Percentiles rank a stretch among this genome's conserved stretches.
Conservation (phyloP, 1,139 yeast species). For the Lodderomyces elongisporus region DNA sequence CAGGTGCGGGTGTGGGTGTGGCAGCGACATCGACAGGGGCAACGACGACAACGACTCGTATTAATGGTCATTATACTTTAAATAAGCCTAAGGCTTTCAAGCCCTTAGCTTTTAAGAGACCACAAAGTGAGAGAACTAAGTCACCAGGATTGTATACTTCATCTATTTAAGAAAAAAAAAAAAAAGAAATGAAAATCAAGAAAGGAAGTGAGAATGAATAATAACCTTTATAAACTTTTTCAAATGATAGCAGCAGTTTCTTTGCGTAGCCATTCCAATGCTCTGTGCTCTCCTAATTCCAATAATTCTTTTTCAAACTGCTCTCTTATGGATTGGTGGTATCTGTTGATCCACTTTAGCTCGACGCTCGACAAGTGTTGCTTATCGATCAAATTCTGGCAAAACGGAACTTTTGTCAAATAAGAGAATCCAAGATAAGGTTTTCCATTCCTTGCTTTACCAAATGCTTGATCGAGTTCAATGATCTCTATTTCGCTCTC, state of each 20-base stretch:
- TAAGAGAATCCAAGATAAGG: constrained; percentile 43
- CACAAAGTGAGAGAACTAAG: constrained; percentile 13
- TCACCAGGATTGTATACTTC: no score
- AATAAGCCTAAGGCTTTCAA: constrained; percentile 54
- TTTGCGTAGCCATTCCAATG: constrained; percentile 35
- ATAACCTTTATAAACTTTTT: no score
- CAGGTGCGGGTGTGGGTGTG: no score
- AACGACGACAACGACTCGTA: no score
- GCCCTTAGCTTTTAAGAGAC: constrained; percentile 15
- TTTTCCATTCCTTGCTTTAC: constrained; percentile 32
- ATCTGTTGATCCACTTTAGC: constrained; percentile 48
- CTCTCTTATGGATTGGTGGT: constrained; percentile 33
- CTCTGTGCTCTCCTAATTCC: constrained; percentile 35
- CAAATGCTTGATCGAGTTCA: constrained; percentile 25
- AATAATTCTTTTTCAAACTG: constrained; percentile 32
- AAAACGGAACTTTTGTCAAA: constrained; percentile 52
- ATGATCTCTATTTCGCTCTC: constrained; percentile 50
- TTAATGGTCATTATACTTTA: no score
- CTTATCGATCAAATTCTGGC: constrained; percentile 42
- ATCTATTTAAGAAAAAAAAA: no score
- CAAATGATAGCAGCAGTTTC: no score
- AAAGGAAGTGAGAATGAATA: not conserved
- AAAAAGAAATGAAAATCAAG: no score
- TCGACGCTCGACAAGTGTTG: constrained; percentile 34
- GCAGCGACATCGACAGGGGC: no score